Base-by-base conservation (phyloP, 179 eudicot species). In the Dionaea muscipula region DNA sequence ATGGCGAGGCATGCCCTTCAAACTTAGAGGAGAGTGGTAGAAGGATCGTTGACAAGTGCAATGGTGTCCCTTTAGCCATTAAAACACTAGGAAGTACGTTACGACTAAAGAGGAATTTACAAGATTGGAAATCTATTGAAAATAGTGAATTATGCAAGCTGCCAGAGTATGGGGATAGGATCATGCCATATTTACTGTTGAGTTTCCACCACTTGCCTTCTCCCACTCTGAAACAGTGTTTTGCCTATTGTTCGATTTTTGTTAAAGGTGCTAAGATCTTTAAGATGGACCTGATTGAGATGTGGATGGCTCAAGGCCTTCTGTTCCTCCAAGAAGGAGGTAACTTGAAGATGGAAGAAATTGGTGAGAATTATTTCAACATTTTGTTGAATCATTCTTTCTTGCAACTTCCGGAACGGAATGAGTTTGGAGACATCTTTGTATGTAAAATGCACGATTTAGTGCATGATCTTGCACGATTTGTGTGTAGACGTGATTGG, bases 281-380 rank as follows among this genome's bases (percentile, higher is more conserved):
- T 2, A 53, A 19, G 41, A 46, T 45, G 0, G 44, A 50, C 3
- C 20, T 70, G 59, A 56, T 60, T 47, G 55, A 51, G 2, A 19
- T 57, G 22, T 65, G 74, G 74, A 65, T 64, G 66, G 70, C 63
- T 1, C 68, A 68, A 27, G 74, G 74, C 6, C 60, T 59, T 13
- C 49, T 70, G 51, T 65, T 47, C 18, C 60, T 35, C 2, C 36
- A 58, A 26, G 7, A 24, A 16, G 23, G 46, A 59, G 36, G 48
- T 13, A 35, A 14, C 5, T 25, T 38, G 43, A 37, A 14, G 18
- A 33, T 59, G 66, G 66, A 70, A 55, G 33, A 28, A n/a, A 40
- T 44, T 1, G 74, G 69, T 10, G 39, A 60, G 22, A 33, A 52
- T 14, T 65, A 60, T 18, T 18, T 60, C 3, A 3, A 36, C 19